Base-by-base conservation (phyloP, 2,329 filamentous ascomycete genomes). In the Colletotrichum falcatum region DNA sequence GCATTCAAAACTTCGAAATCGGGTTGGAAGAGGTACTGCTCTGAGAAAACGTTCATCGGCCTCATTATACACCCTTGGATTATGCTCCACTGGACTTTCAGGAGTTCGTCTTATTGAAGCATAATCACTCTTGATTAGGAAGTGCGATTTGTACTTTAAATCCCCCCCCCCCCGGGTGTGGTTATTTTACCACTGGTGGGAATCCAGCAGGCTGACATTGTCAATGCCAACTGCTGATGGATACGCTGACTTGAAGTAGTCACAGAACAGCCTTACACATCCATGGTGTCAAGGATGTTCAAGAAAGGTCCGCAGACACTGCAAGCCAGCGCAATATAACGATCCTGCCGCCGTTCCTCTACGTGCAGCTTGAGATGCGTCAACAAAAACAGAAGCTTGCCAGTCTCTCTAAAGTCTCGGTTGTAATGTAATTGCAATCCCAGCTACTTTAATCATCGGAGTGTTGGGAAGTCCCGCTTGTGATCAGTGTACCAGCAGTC, bases 241-340 rank as follows among this genome's bases (percentile, higher is more conserved):
- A 12, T 5, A n/a, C 9, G 6, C 28, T 16, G 8, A 33, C 11
- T n/a, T 33, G 18, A 53, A 5, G 2, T 51, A 6, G 30, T 18
- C n/a, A 26, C 2, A 8, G 3, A 20, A 11, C 1, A 2, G 30
- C 1, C 18, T 20, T 20, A 8, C 1, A 6, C 28, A 6, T 7
- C 18, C 2, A 4, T 5, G 12, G 2, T 6, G 28, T 33, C 18
- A 6, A 53, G 12, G 1, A 1, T n/a, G 20, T 33, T 20, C 28
- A 12, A 53, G 8, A 8, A 12, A 12, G 28, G 28, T 16, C 8
- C 3, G 28, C 18, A 11, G 30, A n/a, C 5, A 20, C 18, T 23
- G 30, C 5, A 5, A 33, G 49, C 2, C 18, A n/a, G 33, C 12
- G 14, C 28, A 30, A 33, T 4, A 33, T n/a, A 28, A 14, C 18